Percentiles rank a stretch among this genome's conserved stretches.
Conservation (phyloP, 148 eudicot species). For the Linanthus parryae region DNA sequence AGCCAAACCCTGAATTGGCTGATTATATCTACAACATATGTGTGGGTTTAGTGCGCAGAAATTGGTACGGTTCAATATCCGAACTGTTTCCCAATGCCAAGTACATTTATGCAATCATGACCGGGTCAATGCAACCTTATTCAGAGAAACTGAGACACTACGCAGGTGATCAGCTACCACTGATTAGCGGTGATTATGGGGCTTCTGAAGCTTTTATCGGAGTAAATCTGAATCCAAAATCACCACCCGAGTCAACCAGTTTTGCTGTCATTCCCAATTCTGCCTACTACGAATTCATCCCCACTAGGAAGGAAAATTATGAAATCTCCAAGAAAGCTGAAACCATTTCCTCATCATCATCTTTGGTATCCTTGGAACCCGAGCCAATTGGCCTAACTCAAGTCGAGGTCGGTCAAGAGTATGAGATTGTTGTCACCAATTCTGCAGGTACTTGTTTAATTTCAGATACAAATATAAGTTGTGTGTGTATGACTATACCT, state of each 20-base stretch:
- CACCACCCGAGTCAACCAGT: conserved; percentile 67
- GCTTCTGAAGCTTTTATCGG: conserved; percentile 88
- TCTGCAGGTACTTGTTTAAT: conserved; percentile 96
- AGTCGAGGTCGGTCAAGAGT: conserved; percentile 73
- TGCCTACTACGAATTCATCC: conserved; percentile 82
- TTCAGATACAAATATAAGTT: no score
- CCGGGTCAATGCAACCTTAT: conserved; percentile 94
- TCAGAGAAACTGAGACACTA: conserved; percentile 64
- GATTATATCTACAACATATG: conserved; percentile 38
- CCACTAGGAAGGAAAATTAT: conserved; percentile 31
- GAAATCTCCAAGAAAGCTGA: conserved; percentile 13
- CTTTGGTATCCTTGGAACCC: no score
- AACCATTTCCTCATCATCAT: no score
- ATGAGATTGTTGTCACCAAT: conserved; percentile 74
- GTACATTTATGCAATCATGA: conserved; percentile 78
- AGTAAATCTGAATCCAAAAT: conserved; percentile 67
- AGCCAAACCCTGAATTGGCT: conserved; percentile 66
- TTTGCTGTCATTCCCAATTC: conserved; percentile 73
- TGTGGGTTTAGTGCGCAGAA: conserved; percentile 39
- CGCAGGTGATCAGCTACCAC: conserved; percentile 64
- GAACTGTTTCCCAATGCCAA: conserved; percentile 74
- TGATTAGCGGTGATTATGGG: conserved; percentile 77
- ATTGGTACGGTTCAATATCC: conserved; percentile 69
- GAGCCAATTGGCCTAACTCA: conserved; percentile 61
- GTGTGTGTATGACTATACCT: no score